Evolutionary conservation across 1,284 basidiomycete genomes (phyloP), one percentile per base, ranked within the genome.

Genomic region (Neonothopanus nambi): DNA sequence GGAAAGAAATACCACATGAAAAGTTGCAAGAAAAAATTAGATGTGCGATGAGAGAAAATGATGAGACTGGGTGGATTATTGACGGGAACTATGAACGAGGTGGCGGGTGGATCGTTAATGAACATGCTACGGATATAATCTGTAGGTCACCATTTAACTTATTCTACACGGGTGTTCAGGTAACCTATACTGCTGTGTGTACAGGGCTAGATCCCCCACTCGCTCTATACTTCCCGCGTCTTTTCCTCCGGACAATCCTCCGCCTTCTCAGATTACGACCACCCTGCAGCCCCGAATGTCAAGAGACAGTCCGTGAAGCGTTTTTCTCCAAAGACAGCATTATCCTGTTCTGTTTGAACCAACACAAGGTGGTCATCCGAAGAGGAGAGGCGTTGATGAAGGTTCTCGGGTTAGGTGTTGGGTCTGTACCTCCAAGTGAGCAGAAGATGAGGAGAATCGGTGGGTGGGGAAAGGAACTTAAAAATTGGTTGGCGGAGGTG

Each of bases 151-250:
- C n/a, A n/a, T n/a, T n/a, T n/a, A n/a, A n/a, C n/a, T n/a, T n/a
- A n/a, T n/a, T n/a, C n/a, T n/a, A n/a, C n/a, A n/a, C n/a, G n/a
- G n/a, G n/a, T n/a, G n/a, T n/a, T 36, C 33, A 47, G 35, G 21
- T 9, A n/a, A 36, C 35, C 35, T 36, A 9, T 36, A 20, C 35
- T 21, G 15, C 43, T 28, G 23, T 18, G 20, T 21, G 1, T 18
- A 15, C 54, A 87, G 84, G 84, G 85, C 70, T 87, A 21, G 82
- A 86, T 61, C 82, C 83, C 15, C 85, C 85, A 8, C 69, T 87
- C 40, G 23, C 67, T 7, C 65, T 79, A 15, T 85, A 84, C 67
- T 75, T 87, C 53, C 80, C 82, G 36, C 78, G 84, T 15, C 59
- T 86, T 20, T 58, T 77, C 52, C 53, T 69, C 48, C 75, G 84